phyloP scores from a whole-genome alignment of 495 filamentous ascomycete species.

The Podospora pseudoanserina region DNA sequence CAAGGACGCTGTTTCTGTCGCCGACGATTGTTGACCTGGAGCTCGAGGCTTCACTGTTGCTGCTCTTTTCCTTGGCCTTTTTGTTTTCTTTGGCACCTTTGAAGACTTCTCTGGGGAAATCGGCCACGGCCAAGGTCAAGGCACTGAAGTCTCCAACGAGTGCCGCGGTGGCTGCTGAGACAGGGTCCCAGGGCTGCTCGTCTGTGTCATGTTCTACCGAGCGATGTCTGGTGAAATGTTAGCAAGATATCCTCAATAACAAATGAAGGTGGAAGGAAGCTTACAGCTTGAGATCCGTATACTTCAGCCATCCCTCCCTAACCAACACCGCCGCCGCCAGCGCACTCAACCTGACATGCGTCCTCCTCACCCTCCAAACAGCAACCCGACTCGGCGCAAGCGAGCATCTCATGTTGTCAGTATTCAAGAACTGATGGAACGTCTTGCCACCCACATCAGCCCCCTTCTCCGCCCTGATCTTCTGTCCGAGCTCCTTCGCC shows the following conservation, averaged over 20 bases:
- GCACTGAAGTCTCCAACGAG: constrained; percentile 69
- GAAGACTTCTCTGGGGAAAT: constrained; percentile 74
- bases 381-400: constrained; percentile 63
- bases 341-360: constrained; percentile 59
- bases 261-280: constrained; percentile 13
- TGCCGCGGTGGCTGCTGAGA: constrained; percentile 67
- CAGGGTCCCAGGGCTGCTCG: constrained; percentile 67
- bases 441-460: constrained; percentile 58
- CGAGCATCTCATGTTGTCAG: constrained; percentile 58
- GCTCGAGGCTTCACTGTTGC: neutral
- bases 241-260: constrained; percentile 8
- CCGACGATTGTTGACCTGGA: neutral
- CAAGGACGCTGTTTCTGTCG: neutral
- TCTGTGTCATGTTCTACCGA: constrained; percentile 67
- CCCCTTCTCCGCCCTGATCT: constrained; percentile 64
- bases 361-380: constrained; percentile 66
- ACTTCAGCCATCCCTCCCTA: constrained; percentile 57
- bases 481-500: constrained; percentile 56
- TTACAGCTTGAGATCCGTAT: constrained; percentile 66
- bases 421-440: constrained; percentile 66
- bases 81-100: constrained; percentile 36
- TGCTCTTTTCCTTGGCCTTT: constrained; percentile 19
- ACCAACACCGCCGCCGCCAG: constrained; percentile 65
- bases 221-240: constrained; percentile 51
- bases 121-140: constrained; percentile 76